Conservation (phyloP, 768 basidiomycete species). For the Brasilioporus rufonigricans region DNA sequence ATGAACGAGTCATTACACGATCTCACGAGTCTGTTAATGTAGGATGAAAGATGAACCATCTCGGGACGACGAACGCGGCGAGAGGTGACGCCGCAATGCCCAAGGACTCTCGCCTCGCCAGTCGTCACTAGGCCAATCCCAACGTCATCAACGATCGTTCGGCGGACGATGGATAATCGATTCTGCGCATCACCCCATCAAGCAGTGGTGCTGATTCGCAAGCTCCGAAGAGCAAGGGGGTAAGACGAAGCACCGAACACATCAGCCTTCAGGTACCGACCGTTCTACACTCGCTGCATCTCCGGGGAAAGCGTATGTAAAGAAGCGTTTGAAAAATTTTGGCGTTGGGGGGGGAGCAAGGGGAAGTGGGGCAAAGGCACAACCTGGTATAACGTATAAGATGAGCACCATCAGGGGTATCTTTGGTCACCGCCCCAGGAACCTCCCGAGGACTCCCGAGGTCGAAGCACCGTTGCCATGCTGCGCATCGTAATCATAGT, state of each 20-base stretch:
- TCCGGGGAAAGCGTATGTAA: neutral
- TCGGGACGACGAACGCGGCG: too few relatives aligned
- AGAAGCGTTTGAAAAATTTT: neutral
- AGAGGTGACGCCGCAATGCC: too few relatives aligned
- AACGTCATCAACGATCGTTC: too few relatives aligned
- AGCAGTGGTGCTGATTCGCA: neutral
- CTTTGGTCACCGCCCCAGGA: constrained; percentile 20
- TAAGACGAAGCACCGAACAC: neutral
- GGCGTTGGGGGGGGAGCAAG: neutral
- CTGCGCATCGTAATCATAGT: neutral
- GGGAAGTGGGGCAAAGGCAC: neutral
- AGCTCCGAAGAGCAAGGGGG: neutral
- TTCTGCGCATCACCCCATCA: too few relatives aligned
- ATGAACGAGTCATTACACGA: too few relatives aligned
- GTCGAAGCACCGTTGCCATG: neutral
- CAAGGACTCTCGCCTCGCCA: too few relatives aligned
- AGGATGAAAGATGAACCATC: too few relatives aligned
- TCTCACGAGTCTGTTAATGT: too few relatives aligned
- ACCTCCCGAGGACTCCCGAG: constrained; percentile 20
- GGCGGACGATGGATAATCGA: too few relatives aligned
- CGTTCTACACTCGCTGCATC: neutral
- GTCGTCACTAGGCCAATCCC: too few relatives aligned
- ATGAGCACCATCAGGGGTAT: neutral
- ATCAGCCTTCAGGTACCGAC: neutral
- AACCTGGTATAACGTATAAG: neutral